Conservation (phyloP, 495 filamentous ascomycete genomes). For the Penicillium coffeae region DNA sequence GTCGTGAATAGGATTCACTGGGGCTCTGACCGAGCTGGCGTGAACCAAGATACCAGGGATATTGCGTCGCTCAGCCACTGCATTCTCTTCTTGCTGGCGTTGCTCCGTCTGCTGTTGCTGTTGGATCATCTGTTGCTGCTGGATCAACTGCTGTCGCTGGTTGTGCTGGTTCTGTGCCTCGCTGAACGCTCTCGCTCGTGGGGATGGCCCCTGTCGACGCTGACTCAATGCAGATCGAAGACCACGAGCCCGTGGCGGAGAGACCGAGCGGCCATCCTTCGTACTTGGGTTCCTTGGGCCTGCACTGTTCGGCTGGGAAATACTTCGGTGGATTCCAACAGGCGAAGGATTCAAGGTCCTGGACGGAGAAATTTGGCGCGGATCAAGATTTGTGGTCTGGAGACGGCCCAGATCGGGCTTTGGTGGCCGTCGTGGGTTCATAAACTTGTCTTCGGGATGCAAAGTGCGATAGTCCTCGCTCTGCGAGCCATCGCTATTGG, state of each 20-base stretch:
- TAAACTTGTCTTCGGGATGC: constrained; percentile 72
- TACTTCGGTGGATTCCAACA: constrained; percentile 22
- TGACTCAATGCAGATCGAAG: constrained; percentile 32
- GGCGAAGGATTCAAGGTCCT: constrained; percentile 28
- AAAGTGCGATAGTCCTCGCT: constrained; percentile 61
- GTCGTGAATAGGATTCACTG: constrained; percentile 2
- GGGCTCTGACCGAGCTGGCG: constrained; percentile 6
- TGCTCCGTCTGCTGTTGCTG: background rate
- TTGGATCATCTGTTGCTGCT: background rate
- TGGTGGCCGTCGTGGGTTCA: constrained; percentile 62
- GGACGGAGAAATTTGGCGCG: constrained; percentile 32
- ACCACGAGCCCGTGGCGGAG: constrained; percentile 35
- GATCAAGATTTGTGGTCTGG: constrained; percentile 53
- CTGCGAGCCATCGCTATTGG: constrained; percentile 33
- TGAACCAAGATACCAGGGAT: constrained; percentile 16
- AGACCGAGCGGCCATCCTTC: constrained; percentile 39
- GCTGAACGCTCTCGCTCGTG: constrained; percentile 5
- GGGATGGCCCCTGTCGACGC: constrained; percentile 3
- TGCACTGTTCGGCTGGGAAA: constrained; percentile 38
- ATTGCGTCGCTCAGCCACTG: constrained; percentile 8
- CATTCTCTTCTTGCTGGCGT: background rate
- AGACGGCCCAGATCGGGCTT: constrained; percentile 47
- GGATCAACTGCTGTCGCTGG: background rate
- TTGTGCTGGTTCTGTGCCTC: constrained; percentile 1
- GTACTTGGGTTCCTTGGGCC: constrained; percentile 14